Evolutionary conservation across 371 early-diverging fungal genomes (phyloP).

Genomic region (Apophysomyces ossiformis): DNA sequence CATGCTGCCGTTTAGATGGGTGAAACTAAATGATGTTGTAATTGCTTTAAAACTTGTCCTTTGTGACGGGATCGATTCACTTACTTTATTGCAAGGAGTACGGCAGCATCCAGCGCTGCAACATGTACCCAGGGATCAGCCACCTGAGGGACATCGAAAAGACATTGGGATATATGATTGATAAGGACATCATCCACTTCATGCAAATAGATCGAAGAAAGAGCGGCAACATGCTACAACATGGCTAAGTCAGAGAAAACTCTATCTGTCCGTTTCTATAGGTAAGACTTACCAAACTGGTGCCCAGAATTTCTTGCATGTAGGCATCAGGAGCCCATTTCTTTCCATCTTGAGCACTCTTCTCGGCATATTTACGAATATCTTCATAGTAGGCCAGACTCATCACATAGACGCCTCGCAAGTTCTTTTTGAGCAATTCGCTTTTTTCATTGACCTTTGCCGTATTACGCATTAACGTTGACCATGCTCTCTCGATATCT

Average conservation of each 20-base stretch:
- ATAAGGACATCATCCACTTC: conserved; percentile 69
- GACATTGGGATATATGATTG: conserved; percentile 56
- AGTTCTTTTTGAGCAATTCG: conserved; percentile 39
- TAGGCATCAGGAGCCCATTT: conserved; percentile 60
- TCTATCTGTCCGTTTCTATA: background rate
- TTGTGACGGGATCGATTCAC: background rate
- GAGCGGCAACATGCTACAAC: conserved; percentile 61
- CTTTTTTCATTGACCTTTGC: conserved; percentile 24
- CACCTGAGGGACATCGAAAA: conserved; percentile 52
- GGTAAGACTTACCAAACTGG: conserved; percentile 57
- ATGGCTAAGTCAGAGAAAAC: background rate
- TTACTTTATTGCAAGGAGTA: conserved; percentile 65
- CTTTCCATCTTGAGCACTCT: conserved; percentile 48
- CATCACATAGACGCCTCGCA: conserved; percentile 58
- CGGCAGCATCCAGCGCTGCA: conserved; percentile 62
- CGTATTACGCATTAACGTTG: conserved; percentile 40
- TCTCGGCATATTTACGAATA: conserved; percentile 53
- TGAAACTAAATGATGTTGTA: conserved; percentile 42
- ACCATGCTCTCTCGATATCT: conserved; percentile 54
- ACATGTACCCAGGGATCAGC: conserved; percentile 58
- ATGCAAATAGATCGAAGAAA: conserved; percentile 62
- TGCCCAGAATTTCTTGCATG: conserved; percentile 66
- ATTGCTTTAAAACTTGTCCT: background rate
- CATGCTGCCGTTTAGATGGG: conserved; percentile 55
- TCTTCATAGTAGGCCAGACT: conserved; percentile 63